Conservation (phyloP, 805 yeast genomes). For the Metschnikowia orientalis region DNA sequence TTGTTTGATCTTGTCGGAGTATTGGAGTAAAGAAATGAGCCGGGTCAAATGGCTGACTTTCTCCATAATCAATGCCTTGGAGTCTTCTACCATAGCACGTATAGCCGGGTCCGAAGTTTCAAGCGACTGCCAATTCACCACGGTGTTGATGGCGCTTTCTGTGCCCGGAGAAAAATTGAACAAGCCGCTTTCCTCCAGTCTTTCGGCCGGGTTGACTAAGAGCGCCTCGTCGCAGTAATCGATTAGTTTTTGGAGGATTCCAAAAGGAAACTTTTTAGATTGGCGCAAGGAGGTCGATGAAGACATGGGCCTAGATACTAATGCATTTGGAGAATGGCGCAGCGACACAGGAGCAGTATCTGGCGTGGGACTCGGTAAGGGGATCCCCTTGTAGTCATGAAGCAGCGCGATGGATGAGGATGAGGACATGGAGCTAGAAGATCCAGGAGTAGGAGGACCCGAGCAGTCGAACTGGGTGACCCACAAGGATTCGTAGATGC, state of each 20-base stretch:
- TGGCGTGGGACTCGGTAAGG: slow-evolving; percentile 34
- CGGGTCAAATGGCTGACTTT: slow-evolving; percentile 70
- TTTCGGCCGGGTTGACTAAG: slow-evolving; percentile 56
- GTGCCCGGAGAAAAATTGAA: slow-evolving; percentile 55
- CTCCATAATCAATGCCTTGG: slow-evolving; percentile 52
- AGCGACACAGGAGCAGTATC: slow-evolving; percentile 5
- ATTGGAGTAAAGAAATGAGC: slow-evolving; percentile 67
- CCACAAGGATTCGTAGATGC: slow-evolving; percentile 40
- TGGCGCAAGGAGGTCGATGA: slow-evolving; percentile 33
- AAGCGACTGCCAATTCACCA: slow-evolving; percentile 43
- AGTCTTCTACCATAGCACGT: slow-evolving; percentile 58
- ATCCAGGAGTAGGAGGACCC: slow-evolving; percentile 17
- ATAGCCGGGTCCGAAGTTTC: slow-evolving; percentile 63
- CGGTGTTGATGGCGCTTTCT: slow-evolving; percentile 47
- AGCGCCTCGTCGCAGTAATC: slow-evolving; percentile 75
- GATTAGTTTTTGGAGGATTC: slow-evolving; percentile 50
- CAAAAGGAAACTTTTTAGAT: slow-evolving; percentile 56
- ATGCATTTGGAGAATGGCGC: slow-evolving; percentile 7
- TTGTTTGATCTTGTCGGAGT: slow-evolving; percentile 67
- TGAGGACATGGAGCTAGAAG: slow-evolving; percentile 19
- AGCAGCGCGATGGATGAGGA: slow-evolving; percentile 20
- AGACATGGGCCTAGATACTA: slow-evolving; percentile 9
- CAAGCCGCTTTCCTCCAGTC: slow-evolving; percentile 45
- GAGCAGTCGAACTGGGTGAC: slow-evolving; percentile 12
- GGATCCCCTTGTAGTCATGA: slow-evolving; percentile 55